These are phyloP conservation scores for Oxyria digyna DNA, from an alignment of 148 eudicot species.

Conservation along the genomic window DNA sequence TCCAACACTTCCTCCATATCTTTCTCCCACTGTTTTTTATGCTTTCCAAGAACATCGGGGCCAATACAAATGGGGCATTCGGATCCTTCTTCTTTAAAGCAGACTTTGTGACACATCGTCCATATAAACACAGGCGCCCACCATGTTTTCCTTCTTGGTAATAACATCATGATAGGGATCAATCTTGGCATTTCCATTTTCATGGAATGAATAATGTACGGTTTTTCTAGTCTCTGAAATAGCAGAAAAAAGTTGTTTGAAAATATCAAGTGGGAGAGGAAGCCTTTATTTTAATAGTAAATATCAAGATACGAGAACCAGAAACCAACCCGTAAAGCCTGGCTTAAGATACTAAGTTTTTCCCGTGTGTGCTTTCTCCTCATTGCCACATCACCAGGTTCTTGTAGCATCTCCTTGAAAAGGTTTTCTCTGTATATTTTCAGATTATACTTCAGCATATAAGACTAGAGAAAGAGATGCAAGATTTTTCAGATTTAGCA, in stretches of 20 bases:
- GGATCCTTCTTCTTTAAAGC: too few relatives aligned
- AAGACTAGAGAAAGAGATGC: neutral
- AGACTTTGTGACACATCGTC: too few relatives aligned
- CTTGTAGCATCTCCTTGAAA: constrained; percentile 91
- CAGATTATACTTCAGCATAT: neutral
- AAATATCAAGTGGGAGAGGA: neutral
- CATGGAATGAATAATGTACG: neutral
- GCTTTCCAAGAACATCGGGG: too few relatives aligned
- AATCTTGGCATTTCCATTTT: too few relatives aligned
- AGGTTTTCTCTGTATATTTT: constrained; percentile 59
- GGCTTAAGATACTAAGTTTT: constrained; percentile 62
- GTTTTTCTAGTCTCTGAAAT: neutral
- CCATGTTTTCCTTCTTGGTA: too few relatives aligned
- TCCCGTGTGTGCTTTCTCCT: constrained; percentile 86
- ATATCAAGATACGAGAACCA: neutral
- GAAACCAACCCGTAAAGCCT: constrained; percentile 75
- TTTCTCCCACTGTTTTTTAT: too few relatives aligned
- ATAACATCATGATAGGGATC: too few relatives aligned
- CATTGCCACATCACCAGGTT: constrained; percentile 69
- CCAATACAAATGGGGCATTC: too few relatives aligned
- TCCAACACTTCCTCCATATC: too few relatives aligned
- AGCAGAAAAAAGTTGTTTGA: neutral
- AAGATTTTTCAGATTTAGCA: too few relatives aligned
- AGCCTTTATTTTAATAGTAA: neutral
- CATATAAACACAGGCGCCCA: too few relatives aligned